Percentiles rank a stretch among this genome's conserved stretches.
Evolutionary conservation across 306 rosid species (phyloP).

Genomic region (Abrus pulchellus): DNA sequence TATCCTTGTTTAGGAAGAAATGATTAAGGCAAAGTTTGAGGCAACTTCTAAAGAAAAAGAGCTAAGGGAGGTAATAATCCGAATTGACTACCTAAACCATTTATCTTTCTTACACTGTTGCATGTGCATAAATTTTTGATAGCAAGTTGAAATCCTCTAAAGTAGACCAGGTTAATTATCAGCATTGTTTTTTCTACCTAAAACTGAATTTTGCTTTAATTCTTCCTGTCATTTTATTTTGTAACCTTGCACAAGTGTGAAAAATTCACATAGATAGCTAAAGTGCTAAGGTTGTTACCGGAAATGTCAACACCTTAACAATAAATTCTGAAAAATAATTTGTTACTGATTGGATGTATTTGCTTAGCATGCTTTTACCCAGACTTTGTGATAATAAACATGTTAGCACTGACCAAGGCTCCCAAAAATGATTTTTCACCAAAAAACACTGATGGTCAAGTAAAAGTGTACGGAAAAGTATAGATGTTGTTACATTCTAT

Average conservation of each 20-base stretch:
- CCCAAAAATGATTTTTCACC: not conserved
- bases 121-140: not conserved
- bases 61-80: constrained; percentile 70
- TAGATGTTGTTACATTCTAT: not conserved
- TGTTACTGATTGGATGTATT: not conserved
- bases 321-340: not conserved
- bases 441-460: not conserved
- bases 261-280: constrained; percentile 33
- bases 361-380: not conserved
- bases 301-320: not conserved
- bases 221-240: not conserved
- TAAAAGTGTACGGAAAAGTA: not conserved
- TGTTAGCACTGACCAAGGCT: not conserved
- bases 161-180: constrained; percentile 15
- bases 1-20: constrained; percentile 74
- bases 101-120: constrained; percentile 22
- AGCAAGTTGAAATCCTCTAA: constrained; percentile 11
- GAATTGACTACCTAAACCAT: constrained; percentile 23
- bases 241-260: constrained; percentile 29
- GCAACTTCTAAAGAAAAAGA: constrained; percentile 70
- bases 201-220: not conserved
- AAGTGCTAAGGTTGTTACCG: constrained; percentile 9
- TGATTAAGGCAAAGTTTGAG: constrained; percentile 87
- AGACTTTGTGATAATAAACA: constrained; percentile 10
- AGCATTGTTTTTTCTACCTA: not conserved